These are phyloP conservation scores for Codiaeum variegatum DNA, from an alignment of 441 rosid genomes.

Conservation along the genomic window DNA sequence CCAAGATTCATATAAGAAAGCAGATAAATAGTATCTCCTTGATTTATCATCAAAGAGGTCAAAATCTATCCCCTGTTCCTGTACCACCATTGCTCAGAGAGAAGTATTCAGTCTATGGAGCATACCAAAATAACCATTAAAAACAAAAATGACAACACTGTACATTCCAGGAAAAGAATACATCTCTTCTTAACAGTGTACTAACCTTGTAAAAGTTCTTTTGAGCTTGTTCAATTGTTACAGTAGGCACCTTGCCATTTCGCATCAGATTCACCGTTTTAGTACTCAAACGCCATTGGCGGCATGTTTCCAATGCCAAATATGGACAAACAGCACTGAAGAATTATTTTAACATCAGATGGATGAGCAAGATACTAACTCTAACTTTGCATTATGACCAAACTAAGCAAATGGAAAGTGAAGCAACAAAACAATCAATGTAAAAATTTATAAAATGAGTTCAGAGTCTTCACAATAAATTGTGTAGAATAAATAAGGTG, in stretches of 20 bases:
- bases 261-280: constrained; percentile 95
- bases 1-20: not conserved
- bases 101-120: not conserved
- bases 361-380: not conserved
- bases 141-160: not conserved
- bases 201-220: constrained; percentile 84
- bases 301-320: constrained; percentile 93
- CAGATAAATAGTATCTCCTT: not conserved
- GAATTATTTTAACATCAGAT: constrained; percentile 24
- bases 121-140: not conserved
- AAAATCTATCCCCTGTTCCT: not conserved
- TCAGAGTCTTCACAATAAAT: not conserved
- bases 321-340: constrained; percentile 93
- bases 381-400: not conserved
- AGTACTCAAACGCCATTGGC: constrained; percentile 95
- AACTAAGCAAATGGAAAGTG: not conserved
- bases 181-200: constrained; percentile 7
- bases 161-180: not conserved
- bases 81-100: not conserved
- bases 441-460: not conserved
- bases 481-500: not conserved
- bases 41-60: not conserved
- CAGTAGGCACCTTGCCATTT: constrained; percentile 96
- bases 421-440: not conserved
- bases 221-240: constrained; percentile 97